Evolutionary conservation across 257 asterid genomes (phyloP).

Genomic region (Petunia secreta): DNA sequence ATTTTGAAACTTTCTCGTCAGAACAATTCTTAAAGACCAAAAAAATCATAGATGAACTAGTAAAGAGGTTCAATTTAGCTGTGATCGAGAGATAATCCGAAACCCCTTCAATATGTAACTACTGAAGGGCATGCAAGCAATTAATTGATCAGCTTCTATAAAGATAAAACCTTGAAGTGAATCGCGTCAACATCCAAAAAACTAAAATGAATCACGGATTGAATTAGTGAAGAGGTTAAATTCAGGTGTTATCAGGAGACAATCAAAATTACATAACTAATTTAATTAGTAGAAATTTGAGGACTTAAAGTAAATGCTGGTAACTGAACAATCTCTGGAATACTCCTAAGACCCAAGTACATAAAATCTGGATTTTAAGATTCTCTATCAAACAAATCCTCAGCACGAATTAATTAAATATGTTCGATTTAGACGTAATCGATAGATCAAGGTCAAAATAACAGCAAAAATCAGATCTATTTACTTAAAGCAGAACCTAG

Average conservation of each 20-base stretch:
- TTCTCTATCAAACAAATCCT: neutral
- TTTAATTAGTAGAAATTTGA: neutral
- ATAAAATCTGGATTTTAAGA: neutral
- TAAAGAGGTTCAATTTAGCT: neutral
- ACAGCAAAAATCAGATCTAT: conserved; percentile 33
- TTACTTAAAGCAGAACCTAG: neutral
- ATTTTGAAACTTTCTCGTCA: neutral
- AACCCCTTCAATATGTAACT: neutral
- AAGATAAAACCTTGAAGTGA: neutral
- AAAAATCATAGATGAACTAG: neutral
- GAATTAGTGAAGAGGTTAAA: too few species aligned
- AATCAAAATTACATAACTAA: too few species aligned
- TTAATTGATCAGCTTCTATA: too few species aligned
- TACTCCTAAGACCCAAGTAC: neutral
- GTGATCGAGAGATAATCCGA: neutral
- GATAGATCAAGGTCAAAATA: conserved; percentile 28
- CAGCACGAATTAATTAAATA: neutral
- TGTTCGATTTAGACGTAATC: neutral
- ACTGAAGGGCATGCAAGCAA: neutral
- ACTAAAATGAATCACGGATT: neutral
- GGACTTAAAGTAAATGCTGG: neutral
- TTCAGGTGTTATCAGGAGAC: neutral
- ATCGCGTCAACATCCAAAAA: neutral
- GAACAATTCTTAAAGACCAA: neutral
- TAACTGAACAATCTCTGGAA: neutral